phyloP scores from a whole-genome alignment of 75 land plant genomes.

The Cunninghamia lanceolata region DNA sequence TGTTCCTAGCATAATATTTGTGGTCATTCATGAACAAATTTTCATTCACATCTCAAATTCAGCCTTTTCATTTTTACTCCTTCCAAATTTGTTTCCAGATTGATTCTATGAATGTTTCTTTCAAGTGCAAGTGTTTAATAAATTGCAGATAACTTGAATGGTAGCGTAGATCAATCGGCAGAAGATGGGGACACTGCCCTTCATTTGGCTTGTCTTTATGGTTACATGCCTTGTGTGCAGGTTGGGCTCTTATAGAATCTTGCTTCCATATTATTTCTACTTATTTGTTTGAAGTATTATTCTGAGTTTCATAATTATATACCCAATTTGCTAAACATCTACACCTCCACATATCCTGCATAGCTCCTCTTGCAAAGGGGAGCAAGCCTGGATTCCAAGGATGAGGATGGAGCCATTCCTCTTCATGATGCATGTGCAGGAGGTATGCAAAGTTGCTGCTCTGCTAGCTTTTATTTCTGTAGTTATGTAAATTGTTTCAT shows the following conservation, averaged over 20 bases:
- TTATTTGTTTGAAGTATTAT: neutral
- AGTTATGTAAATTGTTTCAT: neutral
- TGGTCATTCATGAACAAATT: neutral
- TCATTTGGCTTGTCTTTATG: slow-evolving; percentile 80
- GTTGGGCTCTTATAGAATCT: slow-evolving; percentile 19
- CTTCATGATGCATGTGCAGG: slow-evolving; percentile 97
- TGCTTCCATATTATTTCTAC: neutral
- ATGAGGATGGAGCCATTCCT: slow-evolving; percentile 91
- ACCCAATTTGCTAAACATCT: neutral
- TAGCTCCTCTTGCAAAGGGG: slow-evolving; percentile 76
- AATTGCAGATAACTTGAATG: slow-evolving; percentile 51
- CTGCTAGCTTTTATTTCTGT: neutral
- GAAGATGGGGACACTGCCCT: slow-evolving; percentile 90
- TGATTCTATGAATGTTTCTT: neutral
- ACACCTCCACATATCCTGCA: neutral
- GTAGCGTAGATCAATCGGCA: slow-evolving; percentile 68
- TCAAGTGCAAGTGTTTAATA: neutral
- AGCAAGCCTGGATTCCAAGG: slow-evolving; percentile 63
- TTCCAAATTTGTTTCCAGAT: neutral
- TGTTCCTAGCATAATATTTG: neutral
- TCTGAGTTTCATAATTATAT: neutral
- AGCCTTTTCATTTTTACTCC: neutral
- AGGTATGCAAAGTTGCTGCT: slow-evolving; percentile 33
- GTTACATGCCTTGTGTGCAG: slow-evolving; percentile 76
- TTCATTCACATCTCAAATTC: neutral